Percentiles rank a stretch among this genome's conserved stretches.
Evolutionary conservation across 352 stramenopile genomes (phyloP).

Genomic region (Elongisporangium prolatum): DNA sequence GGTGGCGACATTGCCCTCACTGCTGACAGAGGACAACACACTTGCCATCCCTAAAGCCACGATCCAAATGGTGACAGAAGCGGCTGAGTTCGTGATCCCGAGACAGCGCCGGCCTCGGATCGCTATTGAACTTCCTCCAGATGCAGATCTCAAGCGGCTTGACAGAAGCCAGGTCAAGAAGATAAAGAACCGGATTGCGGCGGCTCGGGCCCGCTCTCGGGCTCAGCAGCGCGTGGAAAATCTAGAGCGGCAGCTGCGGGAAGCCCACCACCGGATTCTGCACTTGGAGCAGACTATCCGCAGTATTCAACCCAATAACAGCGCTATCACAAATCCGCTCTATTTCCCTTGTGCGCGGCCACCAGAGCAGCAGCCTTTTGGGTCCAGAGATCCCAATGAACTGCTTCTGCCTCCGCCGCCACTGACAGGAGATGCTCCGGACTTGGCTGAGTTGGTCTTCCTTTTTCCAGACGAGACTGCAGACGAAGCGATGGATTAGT

Average conservation of each 20-base stretch:
- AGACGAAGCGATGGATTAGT: neutral
- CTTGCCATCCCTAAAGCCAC: neutral
- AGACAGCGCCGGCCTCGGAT: constrained; percentile 3
- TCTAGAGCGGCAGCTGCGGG: constrained; percentile 18
- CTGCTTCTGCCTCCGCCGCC: neutral
- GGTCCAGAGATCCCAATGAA: neutral
- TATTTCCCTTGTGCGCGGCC: neutral
- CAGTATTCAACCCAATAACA: neutral
- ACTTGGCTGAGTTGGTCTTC: neutral
- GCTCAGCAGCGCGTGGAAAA: constrained; percentile 46
- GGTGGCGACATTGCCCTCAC: neutral
- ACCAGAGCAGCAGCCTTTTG: neutral
- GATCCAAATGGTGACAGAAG: neutral
- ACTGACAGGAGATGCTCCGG: neutral
- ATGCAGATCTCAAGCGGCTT: constrained; percentile 30
- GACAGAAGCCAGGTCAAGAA: constrained; percentile 53
- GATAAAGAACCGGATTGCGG: constrained; percentile 68
- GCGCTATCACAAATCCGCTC: neutral
- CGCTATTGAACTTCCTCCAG: constrained; percentile 31
- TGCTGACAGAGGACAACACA: neutral
- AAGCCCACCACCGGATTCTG: neutral
- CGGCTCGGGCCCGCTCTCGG: constrained; percentile 44
- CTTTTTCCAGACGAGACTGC: neutral
- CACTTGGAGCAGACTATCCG: neutral
- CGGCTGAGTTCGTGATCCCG: neutral